Evolutionary conservation across 345 rosid genomes (phyloP), one percentile per base, ranked within the genome.

Genomic region (Corymbia maculata): DNA sequence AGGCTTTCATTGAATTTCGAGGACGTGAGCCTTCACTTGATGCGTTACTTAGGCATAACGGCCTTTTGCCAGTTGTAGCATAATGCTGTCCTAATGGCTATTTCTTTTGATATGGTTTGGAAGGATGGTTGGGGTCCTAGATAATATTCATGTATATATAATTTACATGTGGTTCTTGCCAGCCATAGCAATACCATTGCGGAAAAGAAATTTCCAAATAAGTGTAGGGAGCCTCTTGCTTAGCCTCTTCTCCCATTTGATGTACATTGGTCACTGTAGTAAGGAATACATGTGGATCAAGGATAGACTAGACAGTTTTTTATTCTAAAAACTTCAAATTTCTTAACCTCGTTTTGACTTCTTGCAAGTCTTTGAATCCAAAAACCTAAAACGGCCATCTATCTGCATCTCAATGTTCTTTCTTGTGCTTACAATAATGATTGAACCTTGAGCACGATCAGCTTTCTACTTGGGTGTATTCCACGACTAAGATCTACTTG

Each of bases 1-100:
- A 55, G 61, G 61, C 22, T 55, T 55, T 55, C 61, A 55, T 55
- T 55, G 61, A 55, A 55, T 55, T 55, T 92, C 94, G 98, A 75
- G 99, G 99, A 57, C 96, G 97, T 3, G 97, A 95, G 87, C 99
- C 98, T 89, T 96, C 98, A 82, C 98, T 96, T 0, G 97, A 95
- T 85, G 93, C 99, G 50, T 92, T 97, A 85, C 97, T 97, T 49
- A 92, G 97, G 89, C 99, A 97, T 92, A 95, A 95, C 89, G 98
- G 98, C 47, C 93, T 97, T 32, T 88, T 95, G 87, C 79, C 95
- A 16, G 92, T 88, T 52, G 24, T 95, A 86, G 94, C 93, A 86
- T 89, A 89, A 59, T 91, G 30, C 66, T 24, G 66, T 59, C 66
- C 66, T 59, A 22, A 59, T 59, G 66, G n/a, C 61, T 55, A 55